A percentile compares a stretch with the other conserved stretches of the same genome.
Conservation (phyloP, 495 filamentous ascomycete species). For the Aspergillus olivimuriae region DNA sequence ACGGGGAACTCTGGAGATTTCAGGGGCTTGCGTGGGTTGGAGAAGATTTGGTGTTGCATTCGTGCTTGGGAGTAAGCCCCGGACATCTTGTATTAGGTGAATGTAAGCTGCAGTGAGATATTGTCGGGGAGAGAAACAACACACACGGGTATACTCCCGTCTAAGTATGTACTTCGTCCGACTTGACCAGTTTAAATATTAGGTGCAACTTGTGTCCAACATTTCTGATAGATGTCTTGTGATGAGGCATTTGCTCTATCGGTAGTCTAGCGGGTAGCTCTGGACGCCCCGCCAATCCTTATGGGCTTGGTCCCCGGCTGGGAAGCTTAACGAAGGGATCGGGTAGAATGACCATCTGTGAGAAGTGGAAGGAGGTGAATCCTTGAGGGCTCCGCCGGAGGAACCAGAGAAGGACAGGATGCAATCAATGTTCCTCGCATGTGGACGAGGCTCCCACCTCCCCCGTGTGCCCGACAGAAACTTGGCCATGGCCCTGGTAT, state of each 20-base stretch:
- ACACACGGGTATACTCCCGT: not conserved
- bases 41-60: not conserved
- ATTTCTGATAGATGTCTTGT: not conserved
- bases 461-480: too few species aligned
- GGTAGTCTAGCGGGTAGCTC: not conserved
- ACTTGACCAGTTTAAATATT: not conserved
- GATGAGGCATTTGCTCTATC: not conserved
- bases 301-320: too few species aligned
- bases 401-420: too few species aligned
- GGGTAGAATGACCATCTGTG: too few species aligned
- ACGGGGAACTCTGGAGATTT: slow-evolving; percentile 13
- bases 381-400: too few species aligned
- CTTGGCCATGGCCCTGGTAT: too few species aligned
- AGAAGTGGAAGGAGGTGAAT: too few species aligned
- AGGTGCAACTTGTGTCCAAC: not conserved
- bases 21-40: slow-evolving; percentile 10
- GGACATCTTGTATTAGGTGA: not conserved
- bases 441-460: too few species aligned
- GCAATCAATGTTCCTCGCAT: too few species aligned
- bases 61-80: slow-evolving; percentile 2
- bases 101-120: not conserved
- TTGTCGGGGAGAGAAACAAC: not conserved
- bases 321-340: not conserved
- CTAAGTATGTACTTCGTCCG: not conserved
- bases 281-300: not conserved